These are phyloP conservation scores for Chlamydomonas incerta DNA, from an alignment of 139 green algal genomes.

Conservation along the genomic window DNA sequence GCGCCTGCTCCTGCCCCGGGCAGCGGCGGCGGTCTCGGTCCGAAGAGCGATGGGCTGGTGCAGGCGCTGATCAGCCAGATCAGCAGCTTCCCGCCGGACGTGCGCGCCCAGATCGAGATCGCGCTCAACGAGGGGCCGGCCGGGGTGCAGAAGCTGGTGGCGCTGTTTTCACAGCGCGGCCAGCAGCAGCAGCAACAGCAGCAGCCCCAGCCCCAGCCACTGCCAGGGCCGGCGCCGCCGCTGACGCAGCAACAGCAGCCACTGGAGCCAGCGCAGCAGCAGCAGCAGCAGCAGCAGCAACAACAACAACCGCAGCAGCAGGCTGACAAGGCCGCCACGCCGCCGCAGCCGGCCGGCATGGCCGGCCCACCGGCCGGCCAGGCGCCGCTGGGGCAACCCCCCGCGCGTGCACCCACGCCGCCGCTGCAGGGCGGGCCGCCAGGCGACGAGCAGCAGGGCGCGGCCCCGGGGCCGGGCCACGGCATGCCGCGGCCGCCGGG, in stretches of 20 bases:
- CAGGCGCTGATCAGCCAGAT: slow-evolving; percentile 18
- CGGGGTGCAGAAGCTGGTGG: not conserved
- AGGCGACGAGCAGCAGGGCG: not conserved
- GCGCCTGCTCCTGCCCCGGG: too few relatives aligned
- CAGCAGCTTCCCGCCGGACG: not conserved
- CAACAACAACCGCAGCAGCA: not conserved
- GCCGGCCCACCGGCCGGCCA: too few relatives aligned
- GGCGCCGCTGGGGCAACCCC: too few relatives aligned
- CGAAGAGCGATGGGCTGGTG: not conserved
- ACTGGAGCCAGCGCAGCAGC: not conserved
- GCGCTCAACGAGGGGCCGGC: not conserved
- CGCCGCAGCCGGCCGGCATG: too few relatives aligned
- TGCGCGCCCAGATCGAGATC: slow-evolving; percentile 8
- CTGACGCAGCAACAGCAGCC: slow-evolving; percentile 1
- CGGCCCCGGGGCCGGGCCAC: not conserved
- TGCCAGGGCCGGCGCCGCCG: not conserved
- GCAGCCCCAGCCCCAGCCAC: not conserved
- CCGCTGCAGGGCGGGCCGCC: too few relatives aligned
- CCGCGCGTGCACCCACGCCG: too few relatives aligned
- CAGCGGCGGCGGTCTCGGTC: not conserved
- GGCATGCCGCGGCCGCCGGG: too few relatives aligned
- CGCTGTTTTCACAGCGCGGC: not conserved
- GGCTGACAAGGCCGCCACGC: too few relatives aligned
- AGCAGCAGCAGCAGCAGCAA: not conserved
- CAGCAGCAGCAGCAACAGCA: slow-evolving; percentile 22